A percentile compares a stretch with the other conserved stretches of the same genome.
Evolutionary conservation across 192 early-diverging fungal species (phyloP).

Genomic region (Thamnidium elegans): DNA sequence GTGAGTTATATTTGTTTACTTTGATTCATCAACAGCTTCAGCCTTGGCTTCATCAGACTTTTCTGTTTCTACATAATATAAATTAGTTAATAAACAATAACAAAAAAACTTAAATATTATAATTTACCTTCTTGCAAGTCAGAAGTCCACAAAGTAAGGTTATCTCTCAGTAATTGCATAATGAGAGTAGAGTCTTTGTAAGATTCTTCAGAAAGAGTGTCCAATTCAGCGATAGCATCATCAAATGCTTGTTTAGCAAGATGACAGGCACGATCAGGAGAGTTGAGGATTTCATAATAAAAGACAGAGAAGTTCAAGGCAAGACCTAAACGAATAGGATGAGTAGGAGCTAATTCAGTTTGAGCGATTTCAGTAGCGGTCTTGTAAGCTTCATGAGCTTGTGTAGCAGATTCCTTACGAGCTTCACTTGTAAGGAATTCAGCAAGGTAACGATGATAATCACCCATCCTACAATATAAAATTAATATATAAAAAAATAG

Average conservation of each 20-base stretch:
- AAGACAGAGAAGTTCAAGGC: slow-evolving; percentile 99
- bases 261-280: slow-evolving; percentile 95
- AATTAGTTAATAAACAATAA: background rate
- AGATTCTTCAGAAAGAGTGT: slow-evolving; percentile 97
- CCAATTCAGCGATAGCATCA: slow-evolving; percentile 98
- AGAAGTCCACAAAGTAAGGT: slow-evolving; percentile 98
- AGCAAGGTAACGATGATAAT: slow-evolving; percentile 99
- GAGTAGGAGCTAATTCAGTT: slow-evolving; percentile 92
- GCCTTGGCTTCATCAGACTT: slow-evolving; percentile 24
- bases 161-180: slow-evolving; percentile 99
- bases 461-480: slow-evolving; percentile 78
- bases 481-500: slow-evolving; percentile 1
- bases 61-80: slow-evolving; percentile 12
- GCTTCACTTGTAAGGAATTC: slow-evolving; percentile 91
- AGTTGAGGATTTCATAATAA: slow-evolving; percentile 99
- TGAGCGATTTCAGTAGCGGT: slow-evolving; percentile 92
- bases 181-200: slow-evolving; percentile 99
- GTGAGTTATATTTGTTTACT: slow-evolving; percentile 7
- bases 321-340: slow-evolving; percentile 97
- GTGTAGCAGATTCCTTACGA: slow-evolving; percentile 76
- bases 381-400: slow-evolving; percentile 94
- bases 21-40: slow-evolving; percentile 20
- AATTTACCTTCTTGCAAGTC: slow-evolving; percentile 83
- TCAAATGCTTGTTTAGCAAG: slow-evolving; percentile 97
- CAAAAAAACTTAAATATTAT: background rate